phyloP scores from a whole-genome alignment of 306 rosid genomes.

The Vigna angularis region DNA sequence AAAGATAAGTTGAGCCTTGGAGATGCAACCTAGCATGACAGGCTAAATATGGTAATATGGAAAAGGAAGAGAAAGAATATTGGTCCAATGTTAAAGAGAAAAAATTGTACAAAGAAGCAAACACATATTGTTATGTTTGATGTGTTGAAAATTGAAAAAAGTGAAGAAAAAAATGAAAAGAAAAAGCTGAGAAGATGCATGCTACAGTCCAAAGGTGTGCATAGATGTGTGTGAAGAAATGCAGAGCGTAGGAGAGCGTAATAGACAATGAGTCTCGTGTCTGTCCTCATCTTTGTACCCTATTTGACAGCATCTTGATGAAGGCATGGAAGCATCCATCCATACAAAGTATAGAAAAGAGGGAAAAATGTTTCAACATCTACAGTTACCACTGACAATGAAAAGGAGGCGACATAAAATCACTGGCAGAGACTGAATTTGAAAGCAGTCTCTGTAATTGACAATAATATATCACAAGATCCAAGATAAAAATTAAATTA shows the following conservation, averaged over 20 bases:
- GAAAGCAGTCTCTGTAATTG: conserved; percentile 40
- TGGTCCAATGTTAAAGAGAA: neutral
- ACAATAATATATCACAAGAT: conserved; percentile 58
- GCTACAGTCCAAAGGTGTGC: conserved; percentile 27
- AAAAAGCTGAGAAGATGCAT: conserved; percentile 16
- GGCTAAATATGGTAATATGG: neutral
- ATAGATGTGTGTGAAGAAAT: conserved; percentile 7
- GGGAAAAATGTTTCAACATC: conserved; percentile 42
- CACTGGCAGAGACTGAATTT: conserved; percentile 53
- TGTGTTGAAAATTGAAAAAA: neutral
- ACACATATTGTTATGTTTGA: neutral
- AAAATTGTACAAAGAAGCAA: too few relatives aligned
- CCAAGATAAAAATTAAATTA: conserved; percentile 56
- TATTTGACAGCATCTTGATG: conserved; percentile 47
- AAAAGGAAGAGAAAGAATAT: neutral
- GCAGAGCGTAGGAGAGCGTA: conserved; percentile 3
- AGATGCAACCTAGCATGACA: conserved; percentile 14
- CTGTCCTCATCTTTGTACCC: conserved; percentile 45
- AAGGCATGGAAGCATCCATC: conserved; percentile 46
- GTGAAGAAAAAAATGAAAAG: neutral
- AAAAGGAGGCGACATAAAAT: conserved; percentile 55
- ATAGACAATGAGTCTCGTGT: conserved; percentile 15
- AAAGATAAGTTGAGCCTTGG: conserved; percentile 17
- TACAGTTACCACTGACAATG: conserved; percentile 54
- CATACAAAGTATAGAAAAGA: conserved; percentile 30